Evolutionary conservation across 768 basidiomycete species (phyloP), one percentile per base, ranked within the genome.

Genomic region (Mycena alexandri): DNA sequence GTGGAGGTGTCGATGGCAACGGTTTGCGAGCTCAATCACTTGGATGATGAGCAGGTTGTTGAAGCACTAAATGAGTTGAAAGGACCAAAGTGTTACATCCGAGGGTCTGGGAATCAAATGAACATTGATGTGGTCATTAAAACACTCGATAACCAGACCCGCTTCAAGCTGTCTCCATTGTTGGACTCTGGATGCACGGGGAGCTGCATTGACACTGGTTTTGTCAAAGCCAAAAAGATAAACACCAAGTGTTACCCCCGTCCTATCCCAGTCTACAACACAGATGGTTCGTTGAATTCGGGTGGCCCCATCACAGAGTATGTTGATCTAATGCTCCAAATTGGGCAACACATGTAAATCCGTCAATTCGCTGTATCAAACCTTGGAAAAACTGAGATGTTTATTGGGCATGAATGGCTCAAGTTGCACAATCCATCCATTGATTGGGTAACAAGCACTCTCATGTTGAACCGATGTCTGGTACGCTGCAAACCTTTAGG

Each of bases 401-500:
- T 50, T 21, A 50, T 50, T 50, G 48, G 48, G 24, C 24, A 50
- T 25, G 48, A 50, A 50, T 50, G 48, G 48, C 48, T 50, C 48
- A 50, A 50, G 25, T 9, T 50, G 48, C 48, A 50, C 48, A 50
- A 50, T 50, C 48, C 48, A 14, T 50, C 48, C 12, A 50, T 50
- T 25, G 48, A 50, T 50, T 50, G 48, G 48, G 24, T n/a, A 50
- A 50, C 5, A 13, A 16, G 24, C 10, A 14, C 38, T 38, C 2
- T 38, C 38, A 50, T 5, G 24, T 50, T 50, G 13, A n/a, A 50
- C 24, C 48, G 48, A 10, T 50, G 48, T 50, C 48, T 21, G 48
- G 48, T 25, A 12, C n/a, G 24, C 21, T 50, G 48, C 24, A 21
- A 50, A 25, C 48, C 48, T n/a, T 25, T n/a, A n/a, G n/a, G 29